Conservation (phyloP, 345 rosid genomes). For the Lepidium didymum region DNA sequence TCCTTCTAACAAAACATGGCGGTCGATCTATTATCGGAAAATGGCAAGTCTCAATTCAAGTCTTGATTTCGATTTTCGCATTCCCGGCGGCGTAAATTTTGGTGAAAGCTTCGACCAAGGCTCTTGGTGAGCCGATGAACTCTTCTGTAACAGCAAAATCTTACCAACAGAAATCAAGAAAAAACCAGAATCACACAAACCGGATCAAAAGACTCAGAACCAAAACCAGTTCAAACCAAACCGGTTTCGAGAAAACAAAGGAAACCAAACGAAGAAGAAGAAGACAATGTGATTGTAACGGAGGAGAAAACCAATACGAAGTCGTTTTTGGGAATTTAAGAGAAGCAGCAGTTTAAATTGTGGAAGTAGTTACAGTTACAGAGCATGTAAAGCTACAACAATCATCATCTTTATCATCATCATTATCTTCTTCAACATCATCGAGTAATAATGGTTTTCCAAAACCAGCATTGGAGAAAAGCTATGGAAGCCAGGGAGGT, state of each 20-base stretch:
- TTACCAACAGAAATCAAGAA: conserved; percentile 45
- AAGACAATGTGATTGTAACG: conserved; percentile 15
- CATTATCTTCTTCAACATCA: not conserved
- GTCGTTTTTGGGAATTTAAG: conserved; percentile 75
- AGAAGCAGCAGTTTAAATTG: conserved; percentile 74
- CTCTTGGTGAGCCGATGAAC: conserved; percentile 51
- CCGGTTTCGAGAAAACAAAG: conserved; percentile 23
- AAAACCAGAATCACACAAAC: conserved; percentile 6
- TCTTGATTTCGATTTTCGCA: conserved; percentile 48
- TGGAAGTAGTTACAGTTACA: conserved; percentile 46
- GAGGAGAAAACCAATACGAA: conserved; percentile 38
- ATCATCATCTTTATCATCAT: conserved; percentile 13
- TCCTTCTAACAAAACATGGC: conserved; percentile 37
- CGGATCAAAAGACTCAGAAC: not conserved
- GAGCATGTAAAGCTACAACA: conserved; percentile 23
- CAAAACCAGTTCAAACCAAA: conserved; percentile 1
- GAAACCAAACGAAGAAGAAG: conserved; percentile 26
- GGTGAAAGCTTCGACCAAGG: conserved; percentile 38
- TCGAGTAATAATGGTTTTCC: conserved; percentile 32
- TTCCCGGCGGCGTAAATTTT: conserved; percentile 27
- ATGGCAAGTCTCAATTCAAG: conserved; percentile 32
- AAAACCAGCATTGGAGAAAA: conserved; percentile 83
- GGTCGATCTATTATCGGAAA: conserved; percentile 53
- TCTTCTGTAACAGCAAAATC: conserved; percentile 45
- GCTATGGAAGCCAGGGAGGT: too few species aligned